Evolutionary conservation across 352 stramenopile species (phyloP).

Genomic region (Pythium chondricola): DNA sequence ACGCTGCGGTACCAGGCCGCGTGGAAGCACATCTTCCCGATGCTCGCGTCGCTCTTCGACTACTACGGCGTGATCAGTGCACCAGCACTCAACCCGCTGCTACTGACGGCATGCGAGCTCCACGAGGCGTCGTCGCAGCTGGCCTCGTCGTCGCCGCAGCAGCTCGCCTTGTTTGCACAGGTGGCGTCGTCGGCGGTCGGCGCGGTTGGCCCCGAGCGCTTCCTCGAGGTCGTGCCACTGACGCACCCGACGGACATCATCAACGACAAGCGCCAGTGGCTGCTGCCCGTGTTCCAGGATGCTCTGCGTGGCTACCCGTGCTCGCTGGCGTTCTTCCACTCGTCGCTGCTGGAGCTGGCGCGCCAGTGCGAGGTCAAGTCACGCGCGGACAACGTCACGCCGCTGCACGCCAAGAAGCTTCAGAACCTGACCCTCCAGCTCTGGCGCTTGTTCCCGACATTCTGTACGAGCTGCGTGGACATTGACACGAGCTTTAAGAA

Average conservation of each 20-base stretch:
- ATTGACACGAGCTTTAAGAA: constrained; percentile 81
- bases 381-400: constrained; percentile 56
- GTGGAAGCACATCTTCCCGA: constrained; percentile 72
- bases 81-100: constrained; percentile 53
- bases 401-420: constrained; percentile 64
- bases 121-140: constrained; percentile 76
- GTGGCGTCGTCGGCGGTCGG: constrained; percentile 56
- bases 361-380: constrained; percentile 65
- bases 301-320: constrained; percentile 43
- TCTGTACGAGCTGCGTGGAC: constrained; percentile 66
- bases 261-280: constrained; percentile 69
- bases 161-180: constrained; percentile 56
- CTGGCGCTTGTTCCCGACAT: constrained; percentile 76
- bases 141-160: constrained; percentile 35
- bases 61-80: constrained; percentile 58
- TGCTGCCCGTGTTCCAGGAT: constrained; percentile 76
- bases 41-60: constrained; percentile 66
- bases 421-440: constrained; percentile 77
- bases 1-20: constrained; percentile 78
- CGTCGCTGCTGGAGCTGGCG: constrained; percentile 62
- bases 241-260: constrained; percentile 66
- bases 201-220: constrained; percentile 56
- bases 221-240: constrained; percentile 72
- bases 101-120: constrained; percentile 71
- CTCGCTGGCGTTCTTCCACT: constrained; percentile 69